These are phyloP conservation scores for Trichoderma erinaceum DNA, from an alignment of 495 filamentous ascomycete species.

Conservation along the genomic window DNA sequence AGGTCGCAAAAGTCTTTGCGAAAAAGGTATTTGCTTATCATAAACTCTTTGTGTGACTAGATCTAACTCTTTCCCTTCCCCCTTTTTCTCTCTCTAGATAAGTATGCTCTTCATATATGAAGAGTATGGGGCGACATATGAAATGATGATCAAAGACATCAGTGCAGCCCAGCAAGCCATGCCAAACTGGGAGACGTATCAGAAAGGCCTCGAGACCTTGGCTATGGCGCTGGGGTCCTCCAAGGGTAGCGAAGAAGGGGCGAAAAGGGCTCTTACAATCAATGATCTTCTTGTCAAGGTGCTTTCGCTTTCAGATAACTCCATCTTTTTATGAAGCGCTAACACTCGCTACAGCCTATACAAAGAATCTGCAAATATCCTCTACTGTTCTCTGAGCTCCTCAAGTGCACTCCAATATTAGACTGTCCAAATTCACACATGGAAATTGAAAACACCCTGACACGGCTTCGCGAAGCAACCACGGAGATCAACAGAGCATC, in stretches of 20 bases:
- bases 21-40: slow-evolving; percentile 51
- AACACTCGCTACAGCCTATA: slow-evolving; percentile 59
- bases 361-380: slow-evolving; percentile 93
- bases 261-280: slow-evolving; percentile 69
- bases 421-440: slow-evolving; percentile 78
- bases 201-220: slow-evolving; percentile 82
- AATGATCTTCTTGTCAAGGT: slow-evolving; percentile 91
- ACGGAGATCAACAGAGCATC: slow-evolving; percentile 73
- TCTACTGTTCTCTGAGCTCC: slow-evolving; percentile 74
- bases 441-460: slow-evolving; percentile 68
- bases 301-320: slow-evolving; percentile 17
- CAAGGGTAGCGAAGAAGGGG: slow-evolving; percentile 55
- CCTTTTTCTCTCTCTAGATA: slow-evolving; percentile 47
- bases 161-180: slow-evolving; percentile 60
- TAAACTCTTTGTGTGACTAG: background rate
- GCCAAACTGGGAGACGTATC: slow-evolving; percentile 72
- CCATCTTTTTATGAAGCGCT: background rate
- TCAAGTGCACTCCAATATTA: slow-evolving; percentile 71
- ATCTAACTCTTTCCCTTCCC: background rate
- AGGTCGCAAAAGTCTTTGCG: slow-evolving; percentile 72
- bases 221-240: slow-evolving; percentile 67
- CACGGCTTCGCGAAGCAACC: slow-evolving; percentile 63
- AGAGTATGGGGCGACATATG: slow-evolving; percentile 81
- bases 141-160: slow-evolving; percentile 71
- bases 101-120: slow-evolving; percentile 78